Evolutionary conservation across 2,329 filamentous ascomycete genomes (phyloP).

Genomic region (Talaromyces piceae): DNA sequence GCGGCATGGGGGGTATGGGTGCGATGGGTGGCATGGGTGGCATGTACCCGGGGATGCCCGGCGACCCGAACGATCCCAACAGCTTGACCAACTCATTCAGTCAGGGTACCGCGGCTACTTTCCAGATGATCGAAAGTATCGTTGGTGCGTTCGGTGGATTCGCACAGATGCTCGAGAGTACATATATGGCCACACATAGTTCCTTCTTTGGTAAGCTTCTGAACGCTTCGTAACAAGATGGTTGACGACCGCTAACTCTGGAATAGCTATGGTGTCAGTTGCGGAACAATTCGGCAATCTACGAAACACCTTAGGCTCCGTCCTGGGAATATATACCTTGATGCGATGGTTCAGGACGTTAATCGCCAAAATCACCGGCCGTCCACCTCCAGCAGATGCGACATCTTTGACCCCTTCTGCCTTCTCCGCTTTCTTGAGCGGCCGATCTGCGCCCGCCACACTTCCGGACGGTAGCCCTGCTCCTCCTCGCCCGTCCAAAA

Average conservation of each 20-base stretch:
- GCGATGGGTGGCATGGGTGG: slow-evolving; percentile 26
- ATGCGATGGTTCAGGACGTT: slow-evolving; percentile 91
- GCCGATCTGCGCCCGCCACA: slow-evolving; percentile 39
- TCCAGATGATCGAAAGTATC: slow-evolving; percentile 96
- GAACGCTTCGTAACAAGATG: neutral
- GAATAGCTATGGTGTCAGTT: slow-evolving; percentile 90
- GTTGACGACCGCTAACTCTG: slow-evolving; percentile 10
- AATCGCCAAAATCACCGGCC: slow-evolving; percentile 85
- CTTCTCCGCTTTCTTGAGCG: slow-evolving; percentile 82
- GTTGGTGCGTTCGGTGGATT: slow-evolving; percentile 96
- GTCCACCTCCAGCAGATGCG: slow-evolving; percentile 79
- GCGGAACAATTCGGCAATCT: slow-evolving; percentile 95
- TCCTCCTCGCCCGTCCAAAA: slow-evolving; percentile 72
- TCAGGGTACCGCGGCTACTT: slow-evolving; percentile 91
- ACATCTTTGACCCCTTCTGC: slow-evolving; percentile 80
- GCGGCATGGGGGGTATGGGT: slow-evolving; percentile 16
- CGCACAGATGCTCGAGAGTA: slow-evolving; percentile 98
- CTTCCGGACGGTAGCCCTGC: slow-evolving; percentile 60
- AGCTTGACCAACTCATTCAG: slow-evolving; percentile 93
- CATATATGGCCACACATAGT: slow-evolving; percentile 98
- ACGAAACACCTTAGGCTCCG: slow-evolving; percentile 84
- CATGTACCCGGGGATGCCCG: slow-evolving; percentile 41
- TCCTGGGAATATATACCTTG: slow-evolving; percentile 90
- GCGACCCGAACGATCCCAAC: slow-evolving; percentile 77
- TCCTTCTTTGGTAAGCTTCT: slow-evolving; percentile 81